Conservation (phyloP, 148 eudicot genomes). For the Fallopia convolvulus region DNA sequence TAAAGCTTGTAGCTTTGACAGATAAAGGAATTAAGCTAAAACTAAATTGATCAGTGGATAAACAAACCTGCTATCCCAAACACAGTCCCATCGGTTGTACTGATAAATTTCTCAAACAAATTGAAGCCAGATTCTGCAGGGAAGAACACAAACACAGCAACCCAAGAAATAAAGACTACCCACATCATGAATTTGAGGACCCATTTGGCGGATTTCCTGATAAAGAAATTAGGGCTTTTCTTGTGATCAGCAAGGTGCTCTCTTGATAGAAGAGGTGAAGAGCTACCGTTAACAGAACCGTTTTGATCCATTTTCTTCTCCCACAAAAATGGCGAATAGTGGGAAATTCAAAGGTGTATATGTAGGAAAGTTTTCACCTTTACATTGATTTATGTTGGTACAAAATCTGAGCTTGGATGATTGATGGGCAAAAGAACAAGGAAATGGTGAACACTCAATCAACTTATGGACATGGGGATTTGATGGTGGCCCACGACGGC, state of each 20-base stretch:
- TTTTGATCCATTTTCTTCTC: not conserved
- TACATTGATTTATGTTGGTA: not conserved
- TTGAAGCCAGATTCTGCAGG: conserved; percentile 30
- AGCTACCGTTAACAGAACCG: not conserved
- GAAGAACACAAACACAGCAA: conserved; percentile 38
- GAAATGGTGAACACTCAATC: not conserved
- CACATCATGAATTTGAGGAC: conserved; percentile 54
- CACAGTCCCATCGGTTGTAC: conserved; percentile 23
- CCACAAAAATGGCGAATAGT: not conserved
- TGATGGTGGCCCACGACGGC: not conserved
- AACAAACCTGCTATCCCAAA: conserved; percentile 46
- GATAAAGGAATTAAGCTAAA: not conserved
- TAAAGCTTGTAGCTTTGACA: not conserved
- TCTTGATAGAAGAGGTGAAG: conserved; percentile 29
- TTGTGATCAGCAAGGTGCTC: conserved; percentile 19
- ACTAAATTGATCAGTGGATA: not conserved
- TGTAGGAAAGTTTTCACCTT: not conserved
- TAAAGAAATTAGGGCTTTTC: conserved; percentile 12
- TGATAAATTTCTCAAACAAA: conserved; percentile 17
- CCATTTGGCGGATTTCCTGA: conserved; percentile 41
- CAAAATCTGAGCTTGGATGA: not conserved
- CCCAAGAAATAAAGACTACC: conserved; percentile 56
- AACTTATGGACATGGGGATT: conserved; percentile 1
- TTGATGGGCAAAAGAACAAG: not conserved
- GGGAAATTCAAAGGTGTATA: not conserved